phyloP scores from a whole-genome alignment of 306 rosid genomes.

The Notholithocarpus densiflorus region DNA sequence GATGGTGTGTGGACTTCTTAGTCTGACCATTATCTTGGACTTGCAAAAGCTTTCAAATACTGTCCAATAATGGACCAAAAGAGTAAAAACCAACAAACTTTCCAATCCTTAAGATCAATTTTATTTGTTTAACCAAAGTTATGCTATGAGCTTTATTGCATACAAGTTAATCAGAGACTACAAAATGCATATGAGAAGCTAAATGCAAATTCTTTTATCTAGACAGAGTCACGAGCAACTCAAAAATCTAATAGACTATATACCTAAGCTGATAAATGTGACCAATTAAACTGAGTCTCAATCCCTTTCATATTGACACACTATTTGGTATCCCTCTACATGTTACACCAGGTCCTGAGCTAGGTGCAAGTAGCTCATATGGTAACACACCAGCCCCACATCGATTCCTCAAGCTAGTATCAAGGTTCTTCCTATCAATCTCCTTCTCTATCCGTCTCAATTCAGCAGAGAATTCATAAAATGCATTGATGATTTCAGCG shows the following conservation, averaged over 20 bases:
- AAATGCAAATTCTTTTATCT: not conserved
- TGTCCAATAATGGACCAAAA: not conserved
- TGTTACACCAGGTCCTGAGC: constrained; percentile 89
- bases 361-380: constrained; percentile 87
- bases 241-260: not conserved
- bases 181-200: not conserved
- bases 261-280: not conserved
- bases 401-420: constrained; percentile 52
- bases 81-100: not conserved
- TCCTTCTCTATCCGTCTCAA: constrained; percentile 66
- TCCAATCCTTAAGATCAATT: not conserved
- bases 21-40: too few species aligned
- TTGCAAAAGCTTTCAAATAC: not conserved
- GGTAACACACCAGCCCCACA: constrained; percentile 96
- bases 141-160: not conserved
- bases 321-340: constrained; percentile 97
- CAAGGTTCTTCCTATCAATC: constrained; percentile 62
- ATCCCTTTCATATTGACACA: constrained; percentile 55
- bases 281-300: not conserved
- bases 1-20: too few species aligned
- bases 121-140: not conserved
- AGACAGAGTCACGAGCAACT: not conserved
- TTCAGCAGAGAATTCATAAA: constrained; percentile 62
- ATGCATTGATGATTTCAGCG: constrained; percentile 54
- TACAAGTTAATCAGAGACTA: not conserved